phyloP scores from a whole-genome alignment of 2,329 filamentous ascomycete genomes.

The Decorospora gaudefroyi region DNA sequence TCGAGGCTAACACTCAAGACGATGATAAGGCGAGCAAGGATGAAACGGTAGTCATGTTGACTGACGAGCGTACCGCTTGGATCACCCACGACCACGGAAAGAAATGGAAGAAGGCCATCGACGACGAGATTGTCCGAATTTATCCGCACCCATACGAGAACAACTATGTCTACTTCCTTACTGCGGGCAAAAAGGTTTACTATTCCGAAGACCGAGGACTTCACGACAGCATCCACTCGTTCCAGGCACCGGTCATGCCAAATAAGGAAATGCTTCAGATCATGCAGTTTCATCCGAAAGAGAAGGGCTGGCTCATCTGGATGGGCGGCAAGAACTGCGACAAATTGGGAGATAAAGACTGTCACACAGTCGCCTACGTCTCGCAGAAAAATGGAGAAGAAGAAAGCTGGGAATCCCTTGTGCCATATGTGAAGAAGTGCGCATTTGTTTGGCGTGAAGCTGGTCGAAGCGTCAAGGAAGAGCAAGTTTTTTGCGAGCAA shows the following conservation, averaged over 20 bases:
- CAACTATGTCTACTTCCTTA: slow-evolving; percentile 86
- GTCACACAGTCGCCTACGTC: slow-evolving; percentile 74
- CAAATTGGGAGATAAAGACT: slow-evolving; percentile 57
- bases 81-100: slow-evolving; percentile 87
- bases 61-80: slow-evolving; percentile 64
- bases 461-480: slow-evolving; percentile 59
- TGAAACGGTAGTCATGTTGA: slow-evolving; percentile 72
- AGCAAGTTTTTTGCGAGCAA: slow-evolving; percentile 68
- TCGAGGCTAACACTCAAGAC: slow-evolving; percentile 67
- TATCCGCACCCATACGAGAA: slow-evolving; percentile 79
- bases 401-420: slow-evolving; percentile 69
- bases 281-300: slow-evolving; percentile 79
- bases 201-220: slow-evolving; percentile 80
- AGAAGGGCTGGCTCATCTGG: slow-evolving; percentile 88
- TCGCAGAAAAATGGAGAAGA: slow-evolving; percentile 75
- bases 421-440: slow-evolving; percentile 77
- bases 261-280: slow-evolving; percentile 59
- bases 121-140: slow-evolving; percentile 71
- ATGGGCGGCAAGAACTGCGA: slow-evolving; percentile 73
- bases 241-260: slow-evolving; percentile 69
- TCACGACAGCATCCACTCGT: slow-evolving; percentile 67
- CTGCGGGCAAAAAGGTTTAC: slow-evolving; percentile 66
- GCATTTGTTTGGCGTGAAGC: slow-evolving; percentile 77
- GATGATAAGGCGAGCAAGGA: slow-evolving; percentile 74
- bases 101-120: slow-evolving; percentile 75